These are phyloP conservation scores for Borovskyia barvae DNA, from an alignment of 208 protist genomes.

Conservation along the genomic window DNA sequence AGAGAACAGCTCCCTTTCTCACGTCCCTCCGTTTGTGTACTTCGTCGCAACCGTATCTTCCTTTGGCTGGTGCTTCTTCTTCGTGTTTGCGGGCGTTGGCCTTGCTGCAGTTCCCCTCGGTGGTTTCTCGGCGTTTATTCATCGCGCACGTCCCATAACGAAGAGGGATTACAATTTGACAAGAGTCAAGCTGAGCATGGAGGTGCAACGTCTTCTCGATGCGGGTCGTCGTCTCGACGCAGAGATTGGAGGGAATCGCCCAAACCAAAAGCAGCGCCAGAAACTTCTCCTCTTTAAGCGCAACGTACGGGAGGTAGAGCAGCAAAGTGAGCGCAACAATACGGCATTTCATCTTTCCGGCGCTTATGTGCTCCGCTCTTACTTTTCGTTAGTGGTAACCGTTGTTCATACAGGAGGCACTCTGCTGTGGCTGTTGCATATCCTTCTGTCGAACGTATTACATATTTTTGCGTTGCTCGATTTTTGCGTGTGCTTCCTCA, in stretches of 20 bases:
- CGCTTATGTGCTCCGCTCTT: conserved; percentile 50
- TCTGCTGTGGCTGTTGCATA: conserved; percentile 86
- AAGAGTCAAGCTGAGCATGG: conserved; percentile 56
- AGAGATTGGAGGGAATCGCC: conserved; percentile 22
- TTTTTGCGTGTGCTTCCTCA: conserved; percentile 61
- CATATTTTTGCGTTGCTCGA: conserved; percentile 74
- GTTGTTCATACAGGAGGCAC: conserved; percentile 50
- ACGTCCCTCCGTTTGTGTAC: conserved; percentile 57
- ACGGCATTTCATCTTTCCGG: conserved; percentile 65
- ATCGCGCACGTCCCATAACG: conserved; percentile 73
- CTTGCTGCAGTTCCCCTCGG: conserved; percentile 88
- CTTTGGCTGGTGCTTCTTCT: conserved; percentile 86
- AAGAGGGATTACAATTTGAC: conserved; percentile 68
- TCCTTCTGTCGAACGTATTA: conserved; percentile 78
- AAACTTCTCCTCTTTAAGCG: conserved; percentile 69
- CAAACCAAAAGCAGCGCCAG: conserved; percentile 33
- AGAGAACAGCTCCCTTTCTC: conserved; percentile 5
- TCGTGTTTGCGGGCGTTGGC: conserved; percentile 92
- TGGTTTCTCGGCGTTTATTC: conserved; percentile 63
- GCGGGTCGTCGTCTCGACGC: conserved; percentile 57
- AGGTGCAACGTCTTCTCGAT: conserved; percentile 69
- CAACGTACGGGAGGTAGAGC: conserved; percentile 76
- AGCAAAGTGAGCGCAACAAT: conserved; percentile 66
- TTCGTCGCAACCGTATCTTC: conserved; percentile 57
- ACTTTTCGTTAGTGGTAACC: conserved; percentile 33